Percentiles rank a stretch among this genome's conserved stretches.
phyloP scores from a whole-genome alignment of 2,329 filamentous ascomycete species.

The Talaromyces rugulosus region DNA sequence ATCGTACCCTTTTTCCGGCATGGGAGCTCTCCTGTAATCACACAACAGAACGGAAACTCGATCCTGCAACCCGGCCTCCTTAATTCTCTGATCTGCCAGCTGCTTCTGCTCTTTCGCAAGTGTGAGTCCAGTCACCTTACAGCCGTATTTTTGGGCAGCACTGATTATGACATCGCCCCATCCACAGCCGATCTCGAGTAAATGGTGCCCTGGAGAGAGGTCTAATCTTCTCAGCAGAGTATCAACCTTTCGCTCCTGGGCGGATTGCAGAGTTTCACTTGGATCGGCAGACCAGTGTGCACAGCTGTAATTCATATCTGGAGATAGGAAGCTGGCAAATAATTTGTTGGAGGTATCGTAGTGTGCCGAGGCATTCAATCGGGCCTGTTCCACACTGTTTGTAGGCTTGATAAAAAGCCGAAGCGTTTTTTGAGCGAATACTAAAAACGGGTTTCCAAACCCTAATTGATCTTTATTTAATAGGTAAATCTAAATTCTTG shows the following conservation, averaged over 20 bases:
- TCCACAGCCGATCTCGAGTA: conserved; percentile 71
- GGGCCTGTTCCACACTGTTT: conserved; percentile 56
- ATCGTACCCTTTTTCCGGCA: conserved; percentile 56
- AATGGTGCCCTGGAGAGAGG: conserved; percentile 62
- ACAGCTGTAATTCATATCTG: conserved; percentile 49
- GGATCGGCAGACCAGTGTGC: conserved; percentile 56
- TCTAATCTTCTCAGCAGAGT: conserved; percentile 62
- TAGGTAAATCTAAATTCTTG: conserved; percentile 58
- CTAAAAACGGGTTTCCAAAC: conserved; percentile 10
- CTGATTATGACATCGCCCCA: conserved; percentile 73
- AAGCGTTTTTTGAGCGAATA: conserved; percentile 8
- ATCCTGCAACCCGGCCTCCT: conserved; percentile 55
- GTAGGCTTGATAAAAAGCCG: conserved; percentile 52
- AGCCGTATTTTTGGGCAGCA: conserved; percentile 62
- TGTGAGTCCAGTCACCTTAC: conserved; percentile 65
- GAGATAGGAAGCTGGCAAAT: conserved; percentile 22
- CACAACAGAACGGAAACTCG: conserved; percentile 62
- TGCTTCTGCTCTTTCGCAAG: conserved; percentile 66
- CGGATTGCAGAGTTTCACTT: conserved; percentile 41
- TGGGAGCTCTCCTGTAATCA: conserved; percentile 63
- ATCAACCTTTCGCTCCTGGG: conserved; percentile 64
- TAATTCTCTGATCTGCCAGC: conserved; percentile 62
- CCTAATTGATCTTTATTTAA: conserved; percentile 52
- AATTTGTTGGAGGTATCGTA: conserved; percentile 58
- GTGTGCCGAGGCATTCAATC: conserved; percentile 66